These are phyloP conservation scores for Suillus subaureus DNA, from an alignment of 768 basidiomycete species.

Conservation along the genomic window DNA sequence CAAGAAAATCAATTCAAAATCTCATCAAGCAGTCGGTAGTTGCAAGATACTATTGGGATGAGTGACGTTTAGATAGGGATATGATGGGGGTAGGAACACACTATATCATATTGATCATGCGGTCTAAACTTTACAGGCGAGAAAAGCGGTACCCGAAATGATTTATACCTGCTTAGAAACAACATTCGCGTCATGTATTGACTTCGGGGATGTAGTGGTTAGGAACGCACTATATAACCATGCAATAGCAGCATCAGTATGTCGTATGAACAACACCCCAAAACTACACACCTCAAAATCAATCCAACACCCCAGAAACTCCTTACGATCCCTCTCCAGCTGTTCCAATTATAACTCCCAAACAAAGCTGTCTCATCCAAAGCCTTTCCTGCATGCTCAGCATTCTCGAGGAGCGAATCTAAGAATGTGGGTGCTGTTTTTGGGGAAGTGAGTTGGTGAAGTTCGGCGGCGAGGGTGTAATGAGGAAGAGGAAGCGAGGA, in stretches of 20 bases:
- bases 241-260: background rate
- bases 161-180: background rate
- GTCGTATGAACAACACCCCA: background rate
- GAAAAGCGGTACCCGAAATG: too few relatives aligned
- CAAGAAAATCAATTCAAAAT: too few relatives aligned
- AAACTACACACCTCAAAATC: background rate
- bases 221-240: background rate
- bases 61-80: too few relatives aligned
- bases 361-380: conserved; percentile 58
- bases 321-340: conserved; percentile 63
- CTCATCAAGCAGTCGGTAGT: too few relatives aligned
- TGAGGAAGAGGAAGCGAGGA: conserved; percentile 55
- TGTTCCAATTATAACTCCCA: conserved; percentile 54
- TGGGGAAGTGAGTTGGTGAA: conserved; percentile 83
- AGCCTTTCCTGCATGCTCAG: conserved; percentile 45
- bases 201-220: background rate
- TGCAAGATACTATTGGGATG: too few relatives aligned
- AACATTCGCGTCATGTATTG: background rate
- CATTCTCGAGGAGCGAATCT: conserved; percentile 58
- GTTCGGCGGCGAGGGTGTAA: conserved; percentile 65
- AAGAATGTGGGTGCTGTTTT: conserved; percentile 67
- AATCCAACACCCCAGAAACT: conserved; percentile 56
- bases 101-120: too few relatives aligned
- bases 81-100: too few relatives aligned
- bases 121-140: too few relatives aligned